These are phyloP conservation scores for Saururus chinensis DNA, from an alignment of 164 flowering plant species.

Conservation along the genomic window DNA sequence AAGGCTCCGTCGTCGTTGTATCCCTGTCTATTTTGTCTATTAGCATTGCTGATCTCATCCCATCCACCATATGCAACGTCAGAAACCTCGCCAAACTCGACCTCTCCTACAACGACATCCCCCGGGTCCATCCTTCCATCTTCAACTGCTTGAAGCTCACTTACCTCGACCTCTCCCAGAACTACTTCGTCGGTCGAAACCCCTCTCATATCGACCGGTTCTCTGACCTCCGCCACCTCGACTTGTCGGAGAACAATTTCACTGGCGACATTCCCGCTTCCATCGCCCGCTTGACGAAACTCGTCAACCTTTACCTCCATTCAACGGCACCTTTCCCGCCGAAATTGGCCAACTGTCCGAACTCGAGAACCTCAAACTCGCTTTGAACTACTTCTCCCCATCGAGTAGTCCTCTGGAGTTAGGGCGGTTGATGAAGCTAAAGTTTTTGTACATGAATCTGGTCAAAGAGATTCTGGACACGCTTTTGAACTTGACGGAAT, in stretches of 20 bases:
- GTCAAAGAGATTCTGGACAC: conserved; percentile 51
- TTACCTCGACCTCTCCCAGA: conserved; percentile 44
- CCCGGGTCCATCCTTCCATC: conserved; percentile 52
- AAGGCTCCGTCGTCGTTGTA: conserved; percentile 29
- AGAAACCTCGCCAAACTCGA: conserved; percentile 30
- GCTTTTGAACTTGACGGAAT: conserved; percentile 21
- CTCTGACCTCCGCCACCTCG: conserved; percentile 21
- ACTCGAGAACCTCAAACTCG: conserved; percentile 27
- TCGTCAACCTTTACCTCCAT: conserved; percentile 24
- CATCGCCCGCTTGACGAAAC: conserved; percentile 28
- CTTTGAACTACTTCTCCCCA: conserved; percentile 17
- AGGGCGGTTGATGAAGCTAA: conserved; percentile 38
- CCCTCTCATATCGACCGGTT: conserved; percentile 50
- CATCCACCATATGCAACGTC: conserved; percentile 42
- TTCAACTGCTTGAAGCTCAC: conserved; percentile 47
- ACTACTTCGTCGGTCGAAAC: conserved; percentile 43
- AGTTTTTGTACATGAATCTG: conserved; percentile 27
- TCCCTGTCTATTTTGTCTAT: conserved; percentile 9
- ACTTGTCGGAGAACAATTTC: conserved; percentile 53
- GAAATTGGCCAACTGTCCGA: conserved; percentile 51
- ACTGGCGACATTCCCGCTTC: conserved; percentile 54
- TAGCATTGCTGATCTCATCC: conserved; percentile 23
- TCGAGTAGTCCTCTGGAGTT: conserved; percentile 34
- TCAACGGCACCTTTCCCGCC: conserved; percentile 46
- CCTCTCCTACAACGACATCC: conserved; percentile 33